Evolutionary conservation across 805 yeast species (phyloP).

Genomic region (Yarrowia osloensis): DNA sequence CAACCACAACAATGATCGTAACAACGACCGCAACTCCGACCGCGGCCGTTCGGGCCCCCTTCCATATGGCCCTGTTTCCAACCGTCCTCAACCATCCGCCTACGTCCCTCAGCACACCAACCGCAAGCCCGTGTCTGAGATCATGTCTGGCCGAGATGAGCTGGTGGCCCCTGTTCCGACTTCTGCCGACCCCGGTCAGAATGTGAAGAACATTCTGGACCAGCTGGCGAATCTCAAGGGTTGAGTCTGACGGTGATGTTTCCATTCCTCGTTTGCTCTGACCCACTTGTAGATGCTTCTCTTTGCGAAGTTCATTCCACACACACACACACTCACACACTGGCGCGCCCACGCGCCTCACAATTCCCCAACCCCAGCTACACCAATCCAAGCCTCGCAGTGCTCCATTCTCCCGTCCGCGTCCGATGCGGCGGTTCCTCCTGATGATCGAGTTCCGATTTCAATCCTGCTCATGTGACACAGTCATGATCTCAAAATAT

Average conservation of each 20-base stretch:
- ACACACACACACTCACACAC: neutral
- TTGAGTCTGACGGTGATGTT: neutral
- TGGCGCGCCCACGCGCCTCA: neutral
- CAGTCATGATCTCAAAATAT: conserved; percentile 19
- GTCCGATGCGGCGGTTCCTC: neutral
- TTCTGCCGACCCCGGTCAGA: conserved; percentile 1
- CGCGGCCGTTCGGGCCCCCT: conserved; percentile 29
- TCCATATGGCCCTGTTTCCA: conserved; percentile 27
- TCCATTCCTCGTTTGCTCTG: neutral
- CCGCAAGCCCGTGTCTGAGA: neutral
- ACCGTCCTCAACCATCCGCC: conserved; percentile 13
- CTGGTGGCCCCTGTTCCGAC: neutral
- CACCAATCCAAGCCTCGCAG: neutral
- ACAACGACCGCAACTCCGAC: neutral
- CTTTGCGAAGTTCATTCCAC: neutral
- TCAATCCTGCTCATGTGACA: conserved; percentile 1
- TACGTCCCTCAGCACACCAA: neutral
- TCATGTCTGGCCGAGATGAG: neutral
- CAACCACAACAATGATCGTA: neutral
- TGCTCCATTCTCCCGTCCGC: neutral
- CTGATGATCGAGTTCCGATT: neutral
- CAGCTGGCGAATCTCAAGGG: conserved; percentile 26
- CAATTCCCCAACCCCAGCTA: neutral
- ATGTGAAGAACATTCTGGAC: conserved; percentile 18
- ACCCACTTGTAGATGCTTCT: neutral